Base-by-base conservation (phyloP, 2,329 filamentous ascomycete genomes). In the Thielaviopsis musarum region DNA sequence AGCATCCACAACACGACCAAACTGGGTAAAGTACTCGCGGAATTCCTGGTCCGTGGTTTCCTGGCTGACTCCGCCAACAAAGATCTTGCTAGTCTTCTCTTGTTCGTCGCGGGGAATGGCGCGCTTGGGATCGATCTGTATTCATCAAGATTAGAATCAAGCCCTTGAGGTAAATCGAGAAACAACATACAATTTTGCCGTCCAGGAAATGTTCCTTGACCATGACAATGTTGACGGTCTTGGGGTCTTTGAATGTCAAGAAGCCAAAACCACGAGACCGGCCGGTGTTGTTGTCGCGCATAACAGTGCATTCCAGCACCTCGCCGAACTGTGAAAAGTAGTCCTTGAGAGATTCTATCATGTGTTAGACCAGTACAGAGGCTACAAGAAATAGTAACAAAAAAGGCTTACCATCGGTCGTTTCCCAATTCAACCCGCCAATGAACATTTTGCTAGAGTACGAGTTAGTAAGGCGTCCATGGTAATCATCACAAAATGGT, bases 261-360 rank as follows among this genome's bases (percentile, higher is more conserved):
- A 98, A 98, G 30, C 93, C 93, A 67, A 98, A 98, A 24, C 93
- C 93, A 72, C 93, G 83, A 30, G 93, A 97, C 63, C 93, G 84
- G 52, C 93, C 93, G 10, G 90, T 95, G 56, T 88, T 87, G 63
- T 90, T 91, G 72, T 98, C 93, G 64, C 93, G 83, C 93, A 98
- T 98, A n/a, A 98, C 93, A 17, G 93, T 98, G 70, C 93, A 97
- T 74, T 98, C 93, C 30, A 91, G 81, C 52, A 98, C 93, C 70
- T 98, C 93, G 62, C 93, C 93, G 69, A 95, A 98, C 67, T 97
- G 90, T 13, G 91, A 91, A 71, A 98, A 98, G 71, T 98, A 98
- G 64, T 96, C 88, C 65, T 90, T 88, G 28, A 98, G 80, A 7
- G 93, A 97, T 77, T 98, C 93, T 98, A 69, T 54, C 58, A 24